Base-by-base conservation (phyloP, 352 stramenopile species). In the Globisporangium viniferum region DNA sequence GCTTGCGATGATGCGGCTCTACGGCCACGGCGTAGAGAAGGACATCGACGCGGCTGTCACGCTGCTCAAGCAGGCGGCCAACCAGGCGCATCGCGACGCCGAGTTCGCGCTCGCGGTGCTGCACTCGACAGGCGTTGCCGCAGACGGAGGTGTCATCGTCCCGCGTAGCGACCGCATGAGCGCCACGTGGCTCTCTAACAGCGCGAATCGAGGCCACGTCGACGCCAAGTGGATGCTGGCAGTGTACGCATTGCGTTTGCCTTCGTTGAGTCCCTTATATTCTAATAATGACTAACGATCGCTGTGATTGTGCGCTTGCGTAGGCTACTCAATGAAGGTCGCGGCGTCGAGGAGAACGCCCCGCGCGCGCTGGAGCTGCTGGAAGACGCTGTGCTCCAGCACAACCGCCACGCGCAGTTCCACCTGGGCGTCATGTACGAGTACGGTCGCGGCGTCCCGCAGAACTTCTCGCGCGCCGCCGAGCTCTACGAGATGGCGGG, bases 161-260 rank as follows among this genome's bases (percentile, higher is more conserved):
- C 8, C 62, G 5, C 73, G 24, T 29, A 82, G 73, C 62, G 75
- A 84, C 35, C 77, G 62, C 1, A 54, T 65, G 53, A 81, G 75
- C 64, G 75, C 73, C 2, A 63, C 64, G 15, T 85, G 77, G 77
- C 77, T 88, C 22, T 49, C 69, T 0, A 73, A 69, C n/a, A 82
- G 75, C 67, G 73, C 77, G 24, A 69, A 67, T 22, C 66, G 66
- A 15, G 75, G 79, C 9, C 79, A 88, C 57, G 53, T 51, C 9
- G 77, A 85, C 24, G 77, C 79, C 36, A 79, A 82, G 63, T 88
- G 79, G 79, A 85, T 85, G 76, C 61, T 88, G 24, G 79, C 79
- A 18, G 64, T 73, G 79, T 88, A 29, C 20, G 79, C 5, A 27
- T 49, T 35, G 3, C 14, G 36, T 24, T 24, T 15, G 44, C 31